phyloP scores from a whole-genome alignment of 2,329 filamentous ascomycete species.

The Aspergillus terreus region DNA sequence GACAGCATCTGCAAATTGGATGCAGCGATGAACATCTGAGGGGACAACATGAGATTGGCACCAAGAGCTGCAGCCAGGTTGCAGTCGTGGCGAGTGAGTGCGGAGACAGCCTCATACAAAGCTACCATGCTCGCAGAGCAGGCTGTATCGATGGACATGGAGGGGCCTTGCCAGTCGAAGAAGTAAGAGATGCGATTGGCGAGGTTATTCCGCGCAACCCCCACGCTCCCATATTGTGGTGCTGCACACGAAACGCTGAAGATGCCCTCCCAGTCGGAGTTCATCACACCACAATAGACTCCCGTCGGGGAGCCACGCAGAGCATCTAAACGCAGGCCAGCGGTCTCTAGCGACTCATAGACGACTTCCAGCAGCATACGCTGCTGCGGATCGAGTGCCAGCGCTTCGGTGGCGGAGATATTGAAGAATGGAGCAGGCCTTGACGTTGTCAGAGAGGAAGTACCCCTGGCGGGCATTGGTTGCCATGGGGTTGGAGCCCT shows the following conservation, averaged over 20 bases:
- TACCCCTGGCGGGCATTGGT: conserved; percentile 24
- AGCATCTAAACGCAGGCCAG: conserved; percentile 20
- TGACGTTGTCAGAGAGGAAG: conserved; percentile 20
- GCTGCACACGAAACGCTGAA: conserved; percentile 19
- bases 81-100: conserved; percentile 26
- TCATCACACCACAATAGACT: conserved; percentile 26
- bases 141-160: conserved; percentile 46
- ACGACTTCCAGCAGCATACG: conserved; percentile 23
- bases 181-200: conserved; percentile 40
- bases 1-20: conserved; percentile 45
- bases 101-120: conserved; percentile 31
- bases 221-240: conserved; percentile 25
- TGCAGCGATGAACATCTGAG: conserved; percentile 29
- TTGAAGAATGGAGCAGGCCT: conserved; percentile 24
- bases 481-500: conserved; percentile 21
- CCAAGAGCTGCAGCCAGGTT: conserved; percentile 22
- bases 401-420: conserved; percentile 27
- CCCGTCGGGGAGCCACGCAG: conserved; percentile 23
- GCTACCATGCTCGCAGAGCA: conserved; percentile 43
- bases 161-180: conserved; percentile 34
- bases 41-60: conserved; percentile 25
- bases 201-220: conserved; percentile 35
- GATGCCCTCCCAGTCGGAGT: conserved; percentile 23
- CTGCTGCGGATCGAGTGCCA: conserved; percentile 27
- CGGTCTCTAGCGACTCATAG: conserved; percentile 22